These are phyloP conservation scores for Iberis pinnata DNA, from an alignment of 345 rosid species.

Conservation along the genomic window DNA sequence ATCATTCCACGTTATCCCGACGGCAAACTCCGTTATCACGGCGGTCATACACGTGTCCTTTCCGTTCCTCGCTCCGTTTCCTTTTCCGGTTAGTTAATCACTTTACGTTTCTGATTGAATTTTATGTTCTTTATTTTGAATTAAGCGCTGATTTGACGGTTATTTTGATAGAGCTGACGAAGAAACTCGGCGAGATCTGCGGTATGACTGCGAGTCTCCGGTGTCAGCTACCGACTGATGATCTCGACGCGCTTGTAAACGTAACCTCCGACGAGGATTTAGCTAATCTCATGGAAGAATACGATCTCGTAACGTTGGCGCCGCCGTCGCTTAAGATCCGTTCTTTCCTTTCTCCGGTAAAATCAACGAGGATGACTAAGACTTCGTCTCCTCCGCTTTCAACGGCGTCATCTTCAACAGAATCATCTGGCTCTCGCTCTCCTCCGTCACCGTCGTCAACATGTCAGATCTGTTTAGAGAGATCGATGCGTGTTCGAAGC, in stretches of 20 bases:
- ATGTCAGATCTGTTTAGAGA: too few relatives aligned
- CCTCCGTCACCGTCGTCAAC: too few relatives aligned
- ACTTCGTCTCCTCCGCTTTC: too few relatives aligned
- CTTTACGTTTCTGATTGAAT: neutral
- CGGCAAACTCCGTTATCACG: constrained; percentile 83
- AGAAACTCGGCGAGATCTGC: constrained; percentile 74
- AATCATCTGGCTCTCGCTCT: too few relatives aligned
- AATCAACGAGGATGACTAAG: too few relatives aligned
- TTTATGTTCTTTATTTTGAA: too few relatives aligned
- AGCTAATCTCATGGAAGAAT: constrained; percentile 76
- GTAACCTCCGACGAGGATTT: constrained; percentile 89
- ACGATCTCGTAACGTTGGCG: constrained; percentile 38
- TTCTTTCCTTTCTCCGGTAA: constrained; percentile 55
- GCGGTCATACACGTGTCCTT: constrained; percentile 96
- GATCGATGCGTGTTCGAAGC: too few relatives aligned
- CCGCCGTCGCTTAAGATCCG: constrained; percentile 60
- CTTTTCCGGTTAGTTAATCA: constrained; percentile 50
- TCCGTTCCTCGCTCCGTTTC: constrained; percentile 66
- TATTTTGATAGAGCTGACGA: constrained; percentile 54
- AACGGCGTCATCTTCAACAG: too few relatives aligned
- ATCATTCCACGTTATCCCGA: constrained; percentile 86
- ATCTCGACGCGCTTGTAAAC: constrained; percentile 82
- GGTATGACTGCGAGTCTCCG: constrained; percentile 54
- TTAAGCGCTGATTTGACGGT: too few relatives aligned
- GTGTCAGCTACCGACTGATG: constrained; percentile 86